Percentiles rank a stretch among this genome's conserved stretches.
These are phyloP conservation scores for Pythium diclinum DNA, from an alignment of 352 stramenopile species.

Conservation along the genomic window DNA sequence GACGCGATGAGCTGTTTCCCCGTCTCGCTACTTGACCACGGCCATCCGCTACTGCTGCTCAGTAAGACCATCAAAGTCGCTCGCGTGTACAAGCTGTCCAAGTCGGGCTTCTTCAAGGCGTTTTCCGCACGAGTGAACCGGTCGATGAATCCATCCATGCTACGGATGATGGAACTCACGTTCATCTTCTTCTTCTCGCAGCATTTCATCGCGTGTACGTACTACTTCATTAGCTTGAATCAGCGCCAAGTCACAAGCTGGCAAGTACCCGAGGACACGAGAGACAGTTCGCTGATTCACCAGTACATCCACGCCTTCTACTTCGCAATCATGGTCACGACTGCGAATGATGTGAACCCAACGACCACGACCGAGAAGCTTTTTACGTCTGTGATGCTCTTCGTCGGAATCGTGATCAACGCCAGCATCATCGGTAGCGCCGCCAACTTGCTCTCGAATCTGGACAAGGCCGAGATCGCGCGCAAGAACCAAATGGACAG, in stretches of 20 bases:
- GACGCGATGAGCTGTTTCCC: conserved; percentile 60
- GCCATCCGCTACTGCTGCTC: conserved; percentile 37
- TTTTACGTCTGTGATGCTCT: conserved; percentile 66
- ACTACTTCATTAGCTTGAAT: conserved; percentile 56
- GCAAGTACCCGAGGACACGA: conserved; percentile 32
- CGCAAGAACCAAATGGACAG: conserved; percentile 77
- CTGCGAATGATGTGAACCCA: conserved; percentile 57
- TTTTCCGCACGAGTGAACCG: conserved; percentile 53
- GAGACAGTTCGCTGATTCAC: conserved; percentile 31
- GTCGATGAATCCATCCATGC: conserved; percentile 62
- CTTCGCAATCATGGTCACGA: conserved; percentile 69
- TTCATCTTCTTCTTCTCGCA: conserved; percentile 67
- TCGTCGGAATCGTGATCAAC: conserved; percentile 77
- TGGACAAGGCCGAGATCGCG: conserved; percentile 71
- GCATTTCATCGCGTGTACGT: conserved; percentile 74
- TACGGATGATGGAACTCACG: conserved; percentile 67
- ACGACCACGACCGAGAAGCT: conserved; percentile 53
- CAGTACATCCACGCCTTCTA: conserved; percentile 61
- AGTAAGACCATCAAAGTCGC: conserved; percentile 56
- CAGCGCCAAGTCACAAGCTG: conserved; percentile 43
- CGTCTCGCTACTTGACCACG: conserved; percentile 34
- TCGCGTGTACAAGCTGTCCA: conserved; percentile 50
- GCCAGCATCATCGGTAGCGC: conserved; percentile 78
- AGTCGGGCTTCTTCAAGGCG: conserved; percentile 47
- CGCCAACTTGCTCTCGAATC: conserved; percentile 66